Evolutionary conservation across 495 filamentous ascomycete species (phyloP).

Genomic region (Penicillium flavigenum): DNA sequence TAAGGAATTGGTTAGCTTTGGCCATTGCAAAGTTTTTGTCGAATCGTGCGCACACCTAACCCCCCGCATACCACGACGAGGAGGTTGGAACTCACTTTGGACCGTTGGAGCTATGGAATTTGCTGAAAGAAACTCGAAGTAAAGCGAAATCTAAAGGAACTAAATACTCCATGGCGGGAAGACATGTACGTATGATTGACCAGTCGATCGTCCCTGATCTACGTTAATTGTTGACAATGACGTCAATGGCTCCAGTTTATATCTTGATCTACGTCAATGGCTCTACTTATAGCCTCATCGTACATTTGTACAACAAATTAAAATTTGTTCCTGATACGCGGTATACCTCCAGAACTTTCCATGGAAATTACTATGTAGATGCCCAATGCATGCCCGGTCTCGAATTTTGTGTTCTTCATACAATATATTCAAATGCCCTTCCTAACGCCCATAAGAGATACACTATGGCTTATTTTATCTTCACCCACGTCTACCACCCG

Average conservation of each 20-base stretch:
- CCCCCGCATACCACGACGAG: neutral
- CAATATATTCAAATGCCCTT: conserved; percentile 25
- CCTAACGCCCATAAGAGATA: conserved; percentile 25
- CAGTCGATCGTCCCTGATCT: neutral
- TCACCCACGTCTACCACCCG: conserved; percentile 46
- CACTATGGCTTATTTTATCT: conserved; percentile 18
- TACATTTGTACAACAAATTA: no score
- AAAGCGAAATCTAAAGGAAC: neutral
- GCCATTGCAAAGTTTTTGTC: neutral
- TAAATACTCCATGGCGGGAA: neutral
- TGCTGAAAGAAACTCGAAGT: neutral
- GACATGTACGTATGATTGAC: neutral
- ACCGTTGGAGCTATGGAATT: neutral
- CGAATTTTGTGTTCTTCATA: conserved; percentile 2
- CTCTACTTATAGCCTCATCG: neutral
- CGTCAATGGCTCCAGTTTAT: neutral
- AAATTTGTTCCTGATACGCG: neutral
- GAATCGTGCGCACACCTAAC: neutral
- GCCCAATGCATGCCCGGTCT: neutral
- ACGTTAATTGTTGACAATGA: neutral
- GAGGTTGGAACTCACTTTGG: neutral
- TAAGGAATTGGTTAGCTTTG: neutral
- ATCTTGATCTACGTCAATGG: neutral
- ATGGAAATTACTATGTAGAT: neutral
- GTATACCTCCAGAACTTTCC: no score